Conservation (phyloP, 495 filamentous ascomycete genomes). For the Patellaria atrata region DNA sequence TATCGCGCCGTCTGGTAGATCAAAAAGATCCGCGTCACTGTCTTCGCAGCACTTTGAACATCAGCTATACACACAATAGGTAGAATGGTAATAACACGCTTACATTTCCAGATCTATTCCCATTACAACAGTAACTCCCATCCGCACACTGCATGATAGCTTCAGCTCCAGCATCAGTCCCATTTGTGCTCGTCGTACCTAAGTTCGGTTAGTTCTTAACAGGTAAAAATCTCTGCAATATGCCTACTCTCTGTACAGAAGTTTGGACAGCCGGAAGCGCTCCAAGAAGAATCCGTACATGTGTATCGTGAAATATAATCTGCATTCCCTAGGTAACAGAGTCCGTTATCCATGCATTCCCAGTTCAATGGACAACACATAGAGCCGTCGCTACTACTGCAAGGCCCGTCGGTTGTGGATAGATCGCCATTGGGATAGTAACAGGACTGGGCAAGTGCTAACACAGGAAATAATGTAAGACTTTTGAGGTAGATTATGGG, state of each 20-base stretch:
- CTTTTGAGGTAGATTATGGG: too few species aligned
- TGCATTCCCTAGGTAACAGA: conserved; percentile 16
- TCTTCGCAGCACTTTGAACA: conserved; percentile 15
- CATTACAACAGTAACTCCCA: too few species aligned
- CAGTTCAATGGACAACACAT: conserved; percentile 18
- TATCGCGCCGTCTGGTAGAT: conserved; percentile 7
- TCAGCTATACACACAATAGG: too few species aligned
- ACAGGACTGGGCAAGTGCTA: too few species aligned
- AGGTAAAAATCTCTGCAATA: too few species aligned
- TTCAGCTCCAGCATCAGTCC: conserved; percentile 10
- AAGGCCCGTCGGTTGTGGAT: conserved; percentile 13
- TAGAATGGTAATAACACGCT: too few species aligned
- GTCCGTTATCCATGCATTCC: conserved; percentile 17
- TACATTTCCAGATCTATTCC: too few species aligned
- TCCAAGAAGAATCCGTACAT: conserved; percentile 17
- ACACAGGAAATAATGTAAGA: too few species aligned
- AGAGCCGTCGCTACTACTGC: conserved; percentile 9
- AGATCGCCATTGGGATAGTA: conserved; percentile 16
- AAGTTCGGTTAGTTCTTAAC: too few species aligned
- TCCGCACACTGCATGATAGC: conserved; percentile 12
- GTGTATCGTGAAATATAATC: conserved; percentile 11
- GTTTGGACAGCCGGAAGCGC: conserved; percentile 9
- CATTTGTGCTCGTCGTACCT: conserved; percentile 8
- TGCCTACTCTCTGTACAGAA: conserved; percentile 18
- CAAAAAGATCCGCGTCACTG: conserved; percentile 7